Evolutionary conservation across 495 filamentous ascomycete species (phyloP), one percentile per base, ranked within the genome.

Genomic region (Cryomyces minteri): DNA sequence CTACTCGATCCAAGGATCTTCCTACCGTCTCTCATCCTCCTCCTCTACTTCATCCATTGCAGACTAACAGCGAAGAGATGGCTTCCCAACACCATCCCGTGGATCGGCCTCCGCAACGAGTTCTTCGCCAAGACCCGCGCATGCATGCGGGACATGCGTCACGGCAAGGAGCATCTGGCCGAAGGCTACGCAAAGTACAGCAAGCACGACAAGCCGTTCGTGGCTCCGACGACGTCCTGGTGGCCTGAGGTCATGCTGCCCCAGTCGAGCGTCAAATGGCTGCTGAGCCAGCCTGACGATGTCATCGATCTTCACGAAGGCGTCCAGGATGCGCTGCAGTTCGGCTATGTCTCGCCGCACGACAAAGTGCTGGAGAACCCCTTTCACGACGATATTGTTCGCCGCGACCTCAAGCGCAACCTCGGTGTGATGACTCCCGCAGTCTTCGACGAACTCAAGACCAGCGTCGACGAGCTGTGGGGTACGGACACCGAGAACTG

Each of bases 161-260:
- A 37, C 3, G 12, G 9, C 8, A 9, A 18, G 40, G 9, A 41
- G n/a, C 9, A 37, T 37, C 40, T 41, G 8, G 40, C 9, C 8
- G 25, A 41, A 18, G 40, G 40, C 25, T 41, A 41, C 28, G n/a
- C 33, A 33, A 12, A 67, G 65, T 67, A 66, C 49, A 62, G 59
- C 28, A 67, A 65, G 39, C 41, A 52, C 12, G 49, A 48, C 41
- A 48, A 57, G 29, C 47, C 57, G 4, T 70, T 60, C 43, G 53
- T 70, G 6, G 51, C 64, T 4, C 64, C 67, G 1, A 63, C 64
- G 48, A 52, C 61, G 18, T 50, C 61, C 33, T 61, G 58, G 28
- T 57, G 62, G 8, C 65, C 64, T 10, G 63, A 68, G 45, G 54
- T 72, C 0, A 28, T 69, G 7, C 48, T 71, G n/a, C 68, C 69